A percentile compares a stretch with the other conserved stretches of the same genome.
Evolutionary conservation across 495 filamentous ascomycete genomes (phyloP).

Genomic region (Letharia columbiana): DNA sequence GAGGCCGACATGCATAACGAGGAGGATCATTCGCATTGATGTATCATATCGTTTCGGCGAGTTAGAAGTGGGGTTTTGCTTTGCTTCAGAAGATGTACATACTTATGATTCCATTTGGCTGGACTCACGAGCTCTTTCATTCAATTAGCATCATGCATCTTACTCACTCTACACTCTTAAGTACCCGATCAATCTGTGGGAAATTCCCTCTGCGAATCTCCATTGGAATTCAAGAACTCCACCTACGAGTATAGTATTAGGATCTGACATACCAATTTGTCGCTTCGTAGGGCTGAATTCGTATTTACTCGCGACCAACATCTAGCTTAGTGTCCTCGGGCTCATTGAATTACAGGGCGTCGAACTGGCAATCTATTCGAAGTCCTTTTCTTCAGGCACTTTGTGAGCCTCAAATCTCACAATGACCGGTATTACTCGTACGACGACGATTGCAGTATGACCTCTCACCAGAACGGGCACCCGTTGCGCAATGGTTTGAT

Average conservation of each 20-base stretch:
- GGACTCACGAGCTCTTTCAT: neutral
- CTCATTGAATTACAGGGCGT: neutral
- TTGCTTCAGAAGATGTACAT: neutral
- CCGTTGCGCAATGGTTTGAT: constrained; percentile 19
- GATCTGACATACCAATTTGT: neutral
- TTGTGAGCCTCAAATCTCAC: neutral
- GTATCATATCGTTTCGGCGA: neutral
- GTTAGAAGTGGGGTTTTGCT: neutral
- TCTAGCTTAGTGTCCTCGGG: neutral
- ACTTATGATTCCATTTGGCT: neutral
- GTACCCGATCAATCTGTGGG: too few species aligned
- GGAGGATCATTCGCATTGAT: constrained; percentile 16
- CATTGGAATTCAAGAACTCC: too few species aligned
- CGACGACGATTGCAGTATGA: constrained; percentile 10
- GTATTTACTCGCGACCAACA: neutral
- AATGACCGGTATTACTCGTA: constrained; percentile 1
- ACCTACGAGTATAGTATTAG: too few species aligned
- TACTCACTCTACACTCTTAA: too few species aligned
- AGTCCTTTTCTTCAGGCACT: neutral
- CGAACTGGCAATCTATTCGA: neutral
- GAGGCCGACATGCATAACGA: constrained; percentile 18
- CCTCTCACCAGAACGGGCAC: constrained; percentile 10
- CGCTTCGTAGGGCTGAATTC: neutral
- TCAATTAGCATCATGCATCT: neutral
- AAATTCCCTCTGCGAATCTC: too few species aligned